Evolutionary conservation across 1,139 yeast species (phyloP).

Genomic region (Candida tetrigidarum): DNA sequence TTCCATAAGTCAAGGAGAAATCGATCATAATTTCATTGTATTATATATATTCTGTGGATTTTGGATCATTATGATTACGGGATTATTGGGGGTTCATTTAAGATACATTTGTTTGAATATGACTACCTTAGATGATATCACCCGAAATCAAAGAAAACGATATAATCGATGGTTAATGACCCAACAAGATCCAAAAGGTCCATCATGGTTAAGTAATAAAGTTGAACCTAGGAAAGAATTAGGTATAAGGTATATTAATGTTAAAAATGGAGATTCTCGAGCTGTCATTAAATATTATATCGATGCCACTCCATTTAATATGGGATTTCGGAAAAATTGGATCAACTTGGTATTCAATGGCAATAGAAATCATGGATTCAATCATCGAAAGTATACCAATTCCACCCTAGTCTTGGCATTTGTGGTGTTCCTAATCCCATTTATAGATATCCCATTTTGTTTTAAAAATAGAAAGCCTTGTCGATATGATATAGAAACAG

Average conservation of each 20-base stretch:
- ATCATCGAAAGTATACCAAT: constrained; percentile 13
- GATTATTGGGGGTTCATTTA: constrained; percentile 40
- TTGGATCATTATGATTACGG: constrained; percentile 46
- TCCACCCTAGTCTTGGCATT: constrained; percentile 23
- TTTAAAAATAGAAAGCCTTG: constrained; percentile 8
- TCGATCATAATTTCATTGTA: constrained; percentile 53
- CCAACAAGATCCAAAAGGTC: not conserved
- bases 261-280: constrained; percentile 27
- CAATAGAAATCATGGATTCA: constrained; percentile 26
- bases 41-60: constrained; percentile 41
- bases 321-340: constrained; percentile 38
- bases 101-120: constrained; percentile 43
- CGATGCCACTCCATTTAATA: constrained; percentile 28
- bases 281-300: constrained; percentile 35
- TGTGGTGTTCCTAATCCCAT: constrained; percentile 32
- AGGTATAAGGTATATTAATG: constrained; percentile 38
- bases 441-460: constrained; percentile 28
- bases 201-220: constrained; percentile 6
- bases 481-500: constrained; percentile 12
- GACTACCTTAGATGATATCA: constrained; percentile 48
- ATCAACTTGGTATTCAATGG: constrained; percentile 37
- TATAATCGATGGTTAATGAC: constrained; percentile 25
- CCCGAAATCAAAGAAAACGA: constrained; percentile 27
- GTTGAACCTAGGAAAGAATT: constrained; percentile 32
- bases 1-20: constrained; percentile 24